A percentile compares a stretch with the other conserved stretches of the same genome.
phyloP scores from a whole-genome alignment of 2,329 filamentous ascomycete species.

The Fusarium devonianum region DNA sequence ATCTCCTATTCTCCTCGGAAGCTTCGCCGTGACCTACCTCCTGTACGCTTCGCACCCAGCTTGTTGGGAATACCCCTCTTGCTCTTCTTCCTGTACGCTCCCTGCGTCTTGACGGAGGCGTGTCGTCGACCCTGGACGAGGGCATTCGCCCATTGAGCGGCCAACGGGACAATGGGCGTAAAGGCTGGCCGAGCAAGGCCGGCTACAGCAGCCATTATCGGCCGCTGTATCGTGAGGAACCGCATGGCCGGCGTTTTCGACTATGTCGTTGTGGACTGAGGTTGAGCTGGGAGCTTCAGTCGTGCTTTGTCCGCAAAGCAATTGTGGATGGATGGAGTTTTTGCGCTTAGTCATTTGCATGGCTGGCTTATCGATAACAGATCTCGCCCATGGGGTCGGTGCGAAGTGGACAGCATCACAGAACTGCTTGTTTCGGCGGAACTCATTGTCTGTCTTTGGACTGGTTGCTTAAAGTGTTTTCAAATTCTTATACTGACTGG shows the following conservation, averaged over 20 bases:
- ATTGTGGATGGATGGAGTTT: conserved; percentile 38
- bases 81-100: conserved; percentile 70
- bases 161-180: conserved; percentile 29
- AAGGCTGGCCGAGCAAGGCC: conserved; percentile 41
- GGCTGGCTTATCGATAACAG: conserved; percentile 40
- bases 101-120: conserved; percentile 69
- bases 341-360: conserved; percentile 40
- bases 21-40: conserved; percentile 66
- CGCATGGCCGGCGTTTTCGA: conserved; percentile 51
- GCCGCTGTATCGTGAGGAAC: conserved; percentile 56
- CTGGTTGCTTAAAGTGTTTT: too few species aligned
- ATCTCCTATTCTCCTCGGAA: not conserved
- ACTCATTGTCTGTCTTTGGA: not conserved
- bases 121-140: conserved; percentile 60
- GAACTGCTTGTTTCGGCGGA: conserved; percentile 2
- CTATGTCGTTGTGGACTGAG: conserved; percentile 47
- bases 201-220: conserved; percentile 51
- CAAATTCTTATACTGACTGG: not conserved
- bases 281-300: conserved; percentile 32
- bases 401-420: conserved; percentile 38
- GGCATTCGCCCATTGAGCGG: conserved; percentile 48
- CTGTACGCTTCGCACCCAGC: conserved; percentile 90
- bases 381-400: not conserved
- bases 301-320: conserved; percentile 15
- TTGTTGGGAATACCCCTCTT: conserved; percentile 76